These are phyloP conservation scores for Arthroderma sp. DNA, from an alignment of 2,329 filamentous ascomycete species.

Conservation along the genomic window DNA sequence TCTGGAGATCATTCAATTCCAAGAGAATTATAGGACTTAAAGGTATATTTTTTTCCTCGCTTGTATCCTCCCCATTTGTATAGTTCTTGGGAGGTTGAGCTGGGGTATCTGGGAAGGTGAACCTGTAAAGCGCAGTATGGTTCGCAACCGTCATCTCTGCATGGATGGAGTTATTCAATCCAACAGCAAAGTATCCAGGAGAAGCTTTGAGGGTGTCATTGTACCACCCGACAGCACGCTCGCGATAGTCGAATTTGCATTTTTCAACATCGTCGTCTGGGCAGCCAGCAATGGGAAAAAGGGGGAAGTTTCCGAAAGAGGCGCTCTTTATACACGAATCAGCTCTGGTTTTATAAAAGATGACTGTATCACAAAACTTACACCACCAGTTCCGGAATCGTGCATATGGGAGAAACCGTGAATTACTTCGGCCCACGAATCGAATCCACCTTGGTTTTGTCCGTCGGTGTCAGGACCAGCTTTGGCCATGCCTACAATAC, in stretches of 20 bases:
- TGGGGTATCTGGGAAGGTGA: conserved; percentile 43
- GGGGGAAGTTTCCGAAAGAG: conserved; percentile 59
- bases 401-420: conserved; percentile 43
- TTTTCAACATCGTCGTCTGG: conserved; percentile 47
- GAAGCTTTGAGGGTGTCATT: conserved; percentile 41
- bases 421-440: conserved; percentile 36
- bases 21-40: conserved; percentile 47
- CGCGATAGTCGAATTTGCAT: conserved; percentile 46
- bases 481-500: conserved; percentile 37
- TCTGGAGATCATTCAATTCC: conserved; percentile 51
- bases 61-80: too few relatives aligned
- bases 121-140: conserved; percentile 53
- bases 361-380: conserved; percentile 10
- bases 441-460: conserved; percentile 46
- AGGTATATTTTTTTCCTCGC: too few relatives aligned
- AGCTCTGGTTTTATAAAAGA: too few relatives aligned
- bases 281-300: conserved; percentile 55
- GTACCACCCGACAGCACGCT: conserved; percentile 37
- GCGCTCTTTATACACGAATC: conserved; percentile 23
- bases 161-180: conserved; percentile 43
- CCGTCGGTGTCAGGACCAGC: conserved; percentile 41
- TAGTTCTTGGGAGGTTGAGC: background rate
- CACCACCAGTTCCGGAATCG: conserved; percentile 39
- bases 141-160: conserved; percentile 56
- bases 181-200: conserved; percentile 54